A percentile compares a stretch with the other conserved stretches of the same genome.
These are phyloP conservation scores for Eucalyptus tenuipes DNA, from an alignment of 345 rosid species.

Conservation along the genomic window DNA sequence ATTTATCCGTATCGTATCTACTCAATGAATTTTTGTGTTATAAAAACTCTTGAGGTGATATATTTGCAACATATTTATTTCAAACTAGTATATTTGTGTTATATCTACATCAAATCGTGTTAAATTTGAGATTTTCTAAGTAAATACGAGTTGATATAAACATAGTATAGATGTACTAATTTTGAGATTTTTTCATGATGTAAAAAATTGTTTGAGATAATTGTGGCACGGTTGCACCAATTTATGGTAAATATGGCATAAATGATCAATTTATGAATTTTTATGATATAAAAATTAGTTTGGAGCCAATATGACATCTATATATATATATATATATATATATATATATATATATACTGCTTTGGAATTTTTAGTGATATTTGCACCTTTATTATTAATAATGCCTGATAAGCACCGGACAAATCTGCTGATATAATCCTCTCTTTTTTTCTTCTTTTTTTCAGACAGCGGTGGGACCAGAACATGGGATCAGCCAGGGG, in stretches of 20 bases:
- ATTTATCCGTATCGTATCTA: too few species aligned
- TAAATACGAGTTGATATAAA: too few species aligned
- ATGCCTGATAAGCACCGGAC: rapidly evolving
- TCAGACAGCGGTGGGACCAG: not conserved
- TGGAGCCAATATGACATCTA: rapidly evolving
- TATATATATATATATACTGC: rapidly evolving
- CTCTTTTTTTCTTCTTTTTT: not conserved
- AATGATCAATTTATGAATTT: rapidly evolving
- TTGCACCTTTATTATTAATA: not conserved
- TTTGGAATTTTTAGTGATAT: too few species aligned
- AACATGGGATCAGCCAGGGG: not conserved
- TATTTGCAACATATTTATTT: rapidly evolving
- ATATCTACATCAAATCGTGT: rapidly evolving
- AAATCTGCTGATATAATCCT: not conserved
- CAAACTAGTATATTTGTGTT: rapidly evolving
- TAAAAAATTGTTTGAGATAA: too few species aligned
- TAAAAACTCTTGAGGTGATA: rapidly evolving
- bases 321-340: too few species aligned
- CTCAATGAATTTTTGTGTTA: too few species aligned
- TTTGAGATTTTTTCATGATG: too few species aligned
- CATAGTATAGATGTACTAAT: too few species aligned
- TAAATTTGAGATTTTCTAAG: rapidly evolving
- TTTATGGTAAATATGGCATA: rapidly evolving
- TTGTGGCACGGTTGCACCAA: rapidly evolving
- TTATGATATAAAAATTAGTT: too few species aligned